These are phyloP conservation scores for Torrubiellomyces zombiae DNA, from an alignment of 2,329 filamentous ascomycete species.

Conservation along the genomic window DNA sequence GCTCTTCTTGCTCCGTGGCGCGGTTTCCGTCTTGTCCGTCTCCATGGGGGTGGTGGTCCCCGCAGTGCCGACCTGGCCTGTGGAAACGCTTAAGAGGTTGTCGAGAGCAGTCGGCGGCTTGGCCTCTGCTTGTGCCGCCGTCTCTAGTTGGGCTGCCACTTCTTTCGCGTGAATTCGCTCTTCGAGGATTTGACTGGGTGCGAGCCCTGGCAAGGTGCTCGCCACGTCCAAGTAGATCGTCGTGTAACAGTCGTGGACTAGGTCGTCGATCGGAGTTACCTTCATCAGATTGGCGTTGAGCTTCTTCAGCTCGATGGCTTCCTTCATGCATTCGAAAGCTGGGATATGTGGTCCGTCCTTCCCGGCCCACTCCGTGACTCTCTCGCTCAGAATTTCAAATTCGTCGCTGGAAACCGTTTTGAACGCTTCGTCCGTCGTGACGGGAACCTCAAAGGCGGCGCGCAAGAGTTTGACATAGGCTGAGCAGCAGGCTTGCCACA, in stretches of 20 bases:
- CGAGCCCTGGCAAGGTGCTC: conserved; percentile 35
- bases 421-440: conserved; percentile 35
- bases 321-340: conserved; percentile 37
- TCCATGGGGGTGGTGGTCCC: conserved; percentile 19
- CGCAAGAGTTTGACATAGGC: conserved; percentile 38
- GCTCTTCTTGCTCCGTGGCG: conserved; percentile 20
- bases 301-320: conserved; percentile 43
- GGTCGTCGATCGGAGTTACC: conserved; percentile 68
- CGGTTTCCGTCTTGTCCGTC: conserved; percentile 23
- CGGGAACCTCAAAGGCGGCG: conserved; percentile 26
- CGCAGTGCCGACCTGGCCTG: conserved; percentile 19
- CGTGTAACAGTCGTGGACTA: conserved; percentile 84
- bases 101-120: conserved; percentile 21
- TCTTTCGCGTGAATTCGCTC: conserved; percentile 27
- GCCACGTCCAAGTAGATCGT: conserved; percentile 54
- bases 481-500: conserved; percentile 40
- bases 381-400: conserved; percentile 38
- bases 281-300: conserved; percentile 84
- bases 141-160: conserved; percentile 19
- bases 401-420: conserved; percentile 36
- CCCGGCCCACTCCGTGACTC: conserved; percentile 38
- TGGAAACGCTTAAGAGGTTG: conserved; percentile 25
- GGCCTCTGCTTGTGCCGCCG: conserved; percentile 10
- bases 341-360: conserved; percentile 19
- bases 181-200: conserved; percentile 28